Base-by-base conservation (phyloP, 306 rosid genomes). In the Senna tora region DNA sequence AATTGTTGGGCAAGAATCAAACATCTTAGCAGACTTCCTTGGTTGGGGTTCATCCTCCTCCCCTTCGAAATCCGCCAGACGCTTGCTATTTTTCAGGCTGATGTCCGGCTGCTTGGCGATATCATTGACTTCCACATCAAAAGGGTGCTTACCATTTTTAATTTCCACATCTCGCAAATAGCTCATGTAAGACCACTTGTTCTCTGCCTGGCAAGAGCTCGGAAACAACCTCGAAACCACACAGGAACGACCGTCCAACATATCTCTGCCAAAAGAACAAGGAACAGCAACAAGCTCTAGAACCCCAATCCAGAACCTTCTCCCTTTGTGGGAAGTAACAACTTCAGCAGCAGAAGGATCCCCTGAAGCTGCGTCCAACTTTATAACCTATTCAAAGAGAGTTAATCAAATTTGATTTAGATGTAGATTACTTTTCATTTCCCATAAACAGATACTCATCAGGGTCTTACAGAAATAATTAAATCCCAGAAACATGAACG, bases 171-270 rank as follows among this genome's bases (percentile, higher is more conserved):
- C 88, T 7, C 80, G 79, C 69, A 78, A 75, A 66, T 64, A 88
- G 56, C 76, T 78, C 90, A 88, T 80, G 83, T 60, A 85, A 79
- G 87, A 51, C 96, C 93, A 88, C 78, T 87, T 68, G 82, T 65
- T 62, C 46, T 86, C 88, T 6, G 88, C 67, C 75, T 83, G 87
- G 86, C 89, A 90, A 67, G 83, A 55, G 84, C 87, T 83, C 25
- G 92, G 54, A 83, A 84, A 90, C 89, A 86, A 83, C 84, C 97
- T 84, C 55, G 87, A 82, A 66, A 85, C 74, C 75, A 84, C 62
- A 20, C 81, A 83, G 49, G 87, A 84, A 61, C 90, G 92, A 72
- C 75, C 87, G 76, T 93, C 98, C 85, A 88, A 90, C 98, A 93
- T 93, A 72, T 87, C 93, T 82, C 84, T 50, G 67, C 66, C 22